phyloP scores from a whole-genome alignment of 1,284 basidiomycete genomes.

The Papiliotrema laurentii region DNA sequence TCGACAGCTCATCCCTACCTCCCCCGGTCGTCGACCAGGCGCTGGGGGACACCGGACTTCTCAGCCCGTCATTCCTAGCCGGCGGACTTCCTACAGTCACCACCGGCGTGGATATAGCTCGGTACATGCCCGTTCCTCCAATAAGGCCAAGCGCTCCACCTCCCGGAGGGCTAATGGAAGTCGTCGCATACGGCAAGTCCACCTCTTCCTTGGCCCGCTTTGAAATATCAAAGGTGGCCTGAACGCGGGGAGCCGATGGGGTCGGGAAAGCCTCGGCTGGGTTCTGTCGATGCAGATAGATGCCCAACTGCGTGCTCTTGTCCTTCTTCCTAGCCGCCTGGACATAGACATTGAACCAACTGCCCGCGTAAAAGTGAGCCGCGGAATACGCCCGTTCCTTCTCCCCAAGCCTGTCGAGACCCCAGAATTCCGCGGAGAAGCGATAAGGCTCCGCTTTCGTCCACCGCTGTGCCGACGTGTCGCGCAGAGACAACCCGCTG shows the following conservation, averaged over 20 bases:
- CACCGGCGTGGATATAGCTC: conserved; percentile 11
- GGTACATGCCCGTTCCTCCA: neutral
- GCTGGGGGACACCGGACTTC: neutral
- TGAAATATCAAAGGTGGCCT: no score
- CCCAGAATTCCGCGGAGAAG: conserved; percentile 85
- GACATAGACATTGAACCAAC: conserved; percentile 60
- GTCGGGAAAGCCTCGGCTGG: conserved; percentile 53
- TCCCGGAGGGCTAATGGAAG: neutral
- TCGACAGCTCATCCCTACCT: no score
- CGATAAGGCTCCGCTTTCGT: conserved; percentile 60
- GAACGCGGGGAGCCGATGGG: conserved; percentile 31
- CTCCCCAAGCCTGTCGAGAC: conserved; percentile 72
- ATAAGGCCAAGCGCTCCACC: no score
- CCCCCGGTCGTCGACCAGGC: neutral
- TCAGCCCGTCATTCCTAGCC: neutral
- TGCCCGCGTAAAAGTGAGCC: conserved; percentile 51
- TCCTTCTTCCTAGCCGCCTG: conserved; percentile 72
- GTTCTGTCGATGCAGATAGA: conserved; percentile 83
- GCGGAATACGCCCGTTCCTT: conserved; percentile 61
- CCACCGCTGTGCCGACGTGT: conserved; percentile 32
- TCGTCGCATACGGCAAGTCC: neutral
- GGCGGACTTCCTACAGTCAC: conserved; percentile 4
- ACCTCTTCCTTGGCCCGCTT: neutral
- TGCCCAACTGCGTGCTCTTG: conserved; percentile 68
- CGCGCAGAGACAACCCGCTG: neutral